These are phyloP conservation scores for Phalaenopsis aphrodite DNA, from an alignment of 106 monocot genomes.

Conservation along the genomic window DNA sequence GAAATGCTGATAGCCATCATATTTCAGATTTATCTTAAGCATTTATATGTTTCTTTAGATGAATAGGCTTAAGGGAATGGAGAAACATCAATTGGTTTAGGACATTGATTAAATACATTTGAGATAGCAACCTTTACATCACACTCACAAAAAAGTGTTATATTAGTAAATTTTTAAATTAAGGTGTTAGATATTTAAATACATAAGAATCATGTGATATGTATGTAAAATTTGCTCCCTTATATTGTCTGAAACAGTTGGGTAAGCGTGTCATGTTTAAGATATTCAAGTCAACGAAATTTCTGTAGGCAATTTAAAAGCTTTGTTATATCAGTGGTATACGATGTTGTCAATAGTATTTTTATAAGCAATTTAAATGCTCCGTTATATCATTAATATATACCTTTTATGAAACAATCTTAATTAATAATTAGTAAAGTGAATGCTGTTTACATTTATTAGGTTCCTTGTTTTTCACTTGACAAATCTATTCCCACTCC, in stretches of 20 bases:
- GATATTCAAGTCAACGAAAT: not conserved
- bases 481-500: not conserved
- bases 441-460: too few species aligned
- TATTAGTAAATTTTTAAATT: too few species aligned
- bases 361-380: not conserved
- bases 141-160: too few species aligned
- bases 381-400: not conserved
- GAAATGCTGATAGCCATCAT: too few species aligned
- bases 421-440: not conserved
- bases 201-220: too few species aligned
- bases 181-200: not conserved
- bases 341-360: not conserved
- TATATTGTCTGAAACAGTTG: not conserved
- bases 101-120: not conserved
- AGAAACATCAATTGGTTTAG: not conserved
- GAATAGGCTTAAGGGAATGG: not conserved
- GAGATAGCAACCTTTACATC: too few species aligned
- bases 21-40: too few species aligned
- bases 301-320: not conserved
- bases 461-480: not conserved
- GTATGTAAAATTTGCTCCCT: not conserved
- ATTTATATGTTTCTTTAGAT: not conserved
- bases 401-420: not conserved
- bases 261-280: not conserved
- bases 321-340: not conserved